phyloP scores from a whole-genome alignment of 805 yeast species.

The Dipodascus albidus region DNA sequence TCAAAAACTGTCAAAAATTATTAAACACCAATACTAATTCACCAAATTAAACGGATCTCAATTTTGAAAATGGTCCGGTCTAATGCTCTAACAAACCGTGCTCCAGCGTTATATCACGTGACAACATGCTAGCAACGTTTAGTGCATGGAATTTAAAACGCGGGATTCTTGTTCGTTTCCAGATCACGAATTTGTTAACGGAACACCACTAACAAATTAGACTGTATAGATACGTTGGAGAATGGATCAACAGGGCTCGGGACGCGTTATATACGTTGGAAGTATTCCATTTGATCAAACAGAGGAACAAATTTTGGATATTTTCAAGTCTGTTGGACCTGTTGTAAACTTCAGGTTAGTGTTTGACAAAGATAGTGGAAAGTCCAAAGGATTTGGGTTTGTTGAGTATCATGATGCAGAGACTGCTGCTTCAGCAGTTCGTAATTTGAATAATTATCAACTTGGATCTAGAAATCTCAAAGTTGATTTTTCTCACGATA shows the following conservation, averaged over 20 bases:
- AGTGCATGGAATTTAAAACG: background rate
- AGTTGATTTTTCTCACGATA: slow-evolving; percentile 63
- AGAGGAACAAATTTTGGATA: slow-evolving; percentile 82
- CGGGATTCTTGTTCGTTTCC: too few species aligned
- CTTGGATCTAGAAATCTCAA: slow-evolving; percentile 61
- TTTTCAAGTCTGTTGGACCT: slow-evolving; percentile 83
- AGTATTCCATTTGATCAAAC: slow-evolving; percentile 89
- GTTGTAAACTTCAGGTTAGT: slow-evolving; percentile 62
- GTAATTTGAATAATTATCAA: slow-evolving; percentile 71
- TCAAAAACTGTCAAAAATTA: too few species aligned
- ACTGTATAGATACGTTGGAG: too few species aligned
- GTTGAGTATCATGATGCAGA: slow-evolving; percentile 74
- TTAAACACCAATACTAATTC: too few species aligned
- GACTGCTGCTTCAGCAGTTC: slow-evolving; percentile 82
- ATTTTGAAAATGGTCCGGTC: too few species aligned
- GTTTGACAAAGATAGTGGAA: slow-evolving; percentile 82
- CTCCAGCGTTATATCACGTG: too few species aligned
- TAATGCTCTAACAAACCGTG: too few species aligned
- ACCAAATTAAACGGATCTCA: too few species aligned
- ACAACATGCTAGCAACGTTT: background rate
- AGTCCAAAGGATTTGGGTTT: slow-evolving; percentile 83
- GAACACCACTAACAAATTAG: too few species aligned
- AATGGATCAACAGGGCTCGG: slow-evolving; percentile 6
- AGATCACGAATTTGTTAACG: background rate
- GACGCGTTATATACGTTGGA: slow-evolving; percentile 57